Conservation (phyloP, 1,139 yeast species). For the Candida neerlandica region DNA sequence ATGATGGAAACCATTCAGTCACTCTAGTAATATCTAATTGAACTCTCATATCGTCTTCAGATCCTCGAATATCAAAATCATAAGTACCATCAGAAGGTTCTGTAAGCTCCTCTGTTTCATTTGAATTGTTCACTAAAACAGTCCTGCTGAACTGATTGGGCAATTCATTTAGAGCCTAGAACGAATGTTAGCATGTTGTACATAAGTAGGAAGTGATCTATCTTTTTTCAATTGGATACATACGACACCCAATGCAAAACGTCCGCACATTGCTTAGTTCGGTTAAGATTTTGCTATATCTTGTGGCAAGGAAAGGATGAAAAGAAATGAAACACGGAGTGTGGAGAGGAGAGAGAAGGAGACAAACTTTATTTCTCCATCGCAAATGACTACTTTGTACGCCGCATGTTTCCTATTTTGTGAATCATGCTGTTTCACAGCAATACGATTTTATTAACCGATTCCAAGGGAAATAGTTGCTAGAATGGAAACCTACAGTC, state of each 20-base stretch:
- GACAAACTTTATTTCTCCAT: neutral
- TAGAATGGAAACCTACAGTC: too few relatives aligned
- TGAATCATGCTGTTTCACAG: too few relatives aligned
- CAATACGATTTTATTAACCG: too few relatives aligned
- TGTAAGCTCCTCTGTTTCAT: neutral
- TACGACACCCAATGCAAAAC: slow-evolving; percentile 48
- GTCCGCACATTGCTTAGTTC: slow-evolving; percentile 39
- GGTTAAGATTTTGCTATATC: neutral
- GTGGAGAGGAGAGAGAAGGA: neutral
- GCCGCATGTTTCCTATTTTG: too few relatives aligned
- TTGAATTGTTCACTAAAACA: slow-evolving; percentile 10
- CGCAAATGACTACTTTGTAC: too few relatives aligned
- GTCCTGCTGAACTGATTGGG: slow-evolving; percentile 30
- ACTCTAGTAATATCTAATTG: slow-evolving; percentile 15
- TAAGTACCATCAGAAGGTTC: slow-evolving; percentile 8
- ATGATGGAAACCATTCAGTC: slow-evolving; percentile 27
- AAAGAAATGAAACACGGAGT: neutral
- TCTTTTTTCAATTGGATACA: slow-evolving; percentile 20
- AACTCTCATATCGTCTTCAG: slow-evolving; percentile 8
- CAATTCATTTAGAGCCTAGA: slow-evolving; percentile 30
- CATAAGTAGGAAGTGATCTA: neutral
- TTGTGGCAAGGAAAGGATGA: neutral
- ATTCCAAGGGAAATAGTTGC: too few relatives aligned
- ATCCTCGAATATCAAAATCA: slow-evolving; percentile 8
- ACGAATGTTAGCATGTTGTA: slow-evolving; percentile 13